phyloP scores from a whole-genome alignment of 148 eudicot species.

The Chenopodium formosanum region DNA sequence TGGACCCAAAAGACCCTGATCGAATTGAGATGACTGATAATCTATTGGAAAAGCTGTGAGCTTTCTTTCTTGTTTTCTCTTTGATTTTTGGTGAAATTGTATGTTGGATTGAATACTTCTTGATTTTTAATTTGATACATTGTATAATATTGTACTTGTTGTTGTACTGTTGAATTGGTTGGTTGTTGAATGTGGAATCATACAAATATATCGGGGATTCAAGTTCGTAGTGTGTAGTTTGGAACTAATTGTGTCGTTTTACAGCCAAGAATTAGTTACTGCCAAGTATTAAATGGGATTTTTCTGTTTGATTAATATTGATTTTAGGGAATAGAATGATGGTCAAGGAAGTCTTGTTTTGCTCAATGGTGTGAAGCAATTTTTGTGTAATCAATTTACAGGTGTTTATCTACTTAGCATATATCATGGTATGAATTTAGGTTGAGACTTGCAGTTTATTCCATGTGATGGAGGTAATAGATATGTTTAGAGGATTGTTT shows the following conservation, averaged over 20 bases:
- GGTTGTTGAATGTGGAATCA: not conserved
- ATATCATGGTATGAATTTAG: not conserved
- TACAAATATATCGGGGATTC: not conserved
- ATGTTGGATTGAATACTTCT: not conserved
- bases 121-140: not conserved
- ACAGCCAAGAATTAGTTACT: not conserved
- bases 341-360: not conserved
- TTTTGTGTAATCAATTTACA: not conserved
- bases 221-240: not conserved
- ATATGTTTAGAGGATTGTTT: not conserved
- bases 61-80: not conserved
- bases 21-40: constrained; percentile 79
- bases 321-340: not conserved
- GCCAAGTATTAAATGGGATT: not conserved
- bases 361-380: not conserved
- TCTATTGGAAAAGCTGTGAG: constrained; percentile 90
- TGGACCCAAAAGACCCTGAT: constrained; percentile 79
- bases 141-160: not conserved
- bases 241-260: not conserved
- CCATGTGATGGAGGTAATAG: not conserved
- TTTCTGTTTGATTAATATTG: not conserved
- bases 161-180: not conserved
- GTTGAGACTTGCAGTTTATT: not conserved
- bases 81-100: too few species aligned
- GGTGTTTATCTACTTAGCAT: not conserved